Conservation (phyloP, 208 protist genomes). For the Histomonas meleagridis region DNA sequence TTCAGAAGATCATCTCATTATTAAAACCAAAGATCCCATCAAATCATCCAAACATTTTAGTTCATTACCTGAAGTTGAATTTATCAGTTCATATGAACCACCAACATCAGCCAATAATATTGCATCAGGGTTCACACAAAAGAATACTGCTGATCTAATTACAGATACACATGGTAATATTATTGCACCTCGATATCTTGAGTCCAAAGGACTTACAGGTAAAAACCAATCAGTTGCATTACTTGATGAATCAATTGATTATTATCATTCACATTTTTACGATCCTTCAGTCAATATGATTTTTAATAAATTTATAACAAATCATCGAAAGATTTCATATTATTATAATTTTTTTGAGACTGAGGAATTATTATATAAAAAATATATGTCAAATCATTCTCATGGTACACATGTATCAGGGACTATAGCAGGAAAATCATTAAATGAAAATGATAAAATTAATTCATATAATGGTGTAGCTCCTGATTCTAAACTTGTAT, state of each 20-base stretch:
- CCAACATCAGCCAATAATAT: too few species aligned
- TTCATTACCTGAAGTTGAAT: too few species aligned
- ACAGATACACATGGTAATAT: background rate
- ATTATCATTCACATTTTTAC: background rate
- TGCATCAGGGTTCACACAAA: background rate
- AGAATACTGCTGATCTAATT: background rate
- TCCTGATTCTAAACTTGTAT: background rate
- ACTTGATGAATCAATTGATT: background rate
- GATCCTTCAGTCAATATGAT: background rate
- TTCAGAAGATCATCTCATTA: too few species aligned
- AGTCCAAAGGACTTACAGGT: background rate
- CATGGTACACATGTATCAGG: conserved; percentile 39
- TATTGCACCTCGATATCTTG: background rate
- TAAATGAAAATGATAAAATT: background rate
- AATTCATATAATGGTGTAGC: background rate
- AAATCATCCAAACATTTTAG: too few species aligned
- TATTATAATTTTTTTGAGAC: background rate
- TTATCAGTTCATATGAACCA: too few species aligned
- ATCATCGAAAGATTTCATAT: background rate
- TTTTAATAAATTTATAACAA: background rate
- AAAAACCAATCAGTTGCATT: background rate
- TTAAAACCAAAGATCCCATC: too few species aligned
- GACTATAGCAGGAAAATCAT: conserved; percentile 33
- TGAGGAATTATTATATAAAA: too few species aligned
- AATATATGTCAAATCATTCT: too few species aligned